Conservation (phyloP, 1,284 basidiomycete genomes). For the Grifola frondosa region DNA sequence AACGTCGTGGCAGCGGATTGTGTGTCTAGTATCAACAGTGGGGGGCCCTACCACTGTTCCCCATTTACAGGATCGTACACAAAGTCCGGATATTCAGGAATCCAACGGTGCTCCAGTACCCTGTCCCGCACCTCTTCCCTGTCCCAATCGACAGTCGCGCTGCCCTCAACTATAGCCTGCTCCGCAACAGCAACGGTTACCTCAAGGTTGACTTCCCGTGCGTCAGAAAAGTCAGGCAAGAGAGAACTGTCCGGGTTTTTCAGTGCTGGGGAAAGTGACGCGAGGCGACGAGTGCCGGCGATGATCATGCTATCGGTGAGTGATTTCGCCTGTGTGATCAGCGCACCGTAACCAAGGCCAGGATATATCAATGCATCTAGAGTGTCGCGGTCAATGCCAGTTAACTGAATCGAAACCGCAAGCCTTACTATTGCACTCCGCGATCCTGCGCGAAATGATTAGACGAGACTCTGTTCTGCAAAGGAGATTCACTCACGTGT, state of each 20-base stretch:
- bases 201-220: slow-evolving; percentile 68
- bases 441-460: slow-evolving; percentile 38
- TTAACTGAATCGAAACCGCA: not conserved
- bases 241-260: slow-evolving; percentile 59
- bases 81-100: slow-evolving; percentile 60
- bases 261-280: slow-evolving; percentile 71
- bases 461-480: too few species aligned
- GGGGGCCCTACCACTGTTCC: slow-evolving; percentile 2
- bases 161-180: slow-evolving; percentile 69
- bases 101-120: slow-evolving; percentile 52
- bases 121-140: slow-evolving; percentile 50
- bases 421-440: slow-evolving; percentile 64
- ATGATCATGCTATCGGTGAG: slow-evolving; percentile 78
- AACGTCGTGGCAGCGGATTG: too few species aligned
- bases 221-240: slow-evolving; percentile 68
- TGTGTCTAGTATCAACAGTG: too few species aligned
- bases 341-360: slow-evolving; percentile 73
- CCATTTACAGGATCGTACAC: slow-evolving; percentile 45
- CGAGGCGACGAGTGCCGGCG: slow-evolving; percentile 68
- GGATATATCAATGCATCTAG: slow-evolving; percentile 77
- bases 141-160: slow-evolving; percentile 49
- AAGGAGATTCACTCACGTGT: slow-evolving; percentile 47
- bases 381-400: not conserved
- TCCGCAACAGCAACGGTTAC: slow-evolving; percentile 75
- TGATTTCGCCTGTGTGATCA: slow-evolving; percentile 59